Evolutionary conservation across 2,329 filamentous ascomycete species (phyloP), one percentile per base, ranked within the genome.

Genomic region (Malbranchea zuffiana): DNA sequence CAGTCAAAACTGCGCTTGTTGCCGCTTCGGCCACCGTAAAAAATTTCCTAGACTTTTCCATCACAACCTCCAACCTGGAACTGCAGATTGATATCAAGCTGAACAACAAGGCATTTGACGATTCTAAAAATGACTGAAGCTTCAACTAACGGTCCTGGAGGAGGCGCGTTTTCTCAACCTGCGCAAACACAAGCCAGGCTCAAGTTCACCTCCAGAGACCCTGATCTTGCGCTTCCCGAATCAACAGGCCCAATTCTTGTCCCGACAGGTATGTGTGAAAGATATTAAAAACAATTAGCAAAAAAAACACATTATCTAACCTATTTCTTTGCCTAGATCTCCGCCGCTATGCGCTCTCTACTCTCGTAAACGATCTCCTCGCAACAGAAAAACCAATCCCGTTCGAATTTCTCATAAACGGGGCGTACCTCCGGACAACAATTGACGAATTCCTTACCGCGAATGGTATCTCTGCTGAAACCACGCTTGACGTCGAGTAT

Each of bases 331-430:
- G 16, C 23, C n/a, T 47, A 71, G 71, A 66, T 25, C 57, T 75
- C 38, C 68, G 71, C 45, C 60, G 72, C 55, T 72, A 72, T 54
- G 68, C 70, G 37, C 68, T 80, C 3, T 79, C 75, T 1, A 74
- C 69, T 2, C 62, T 80, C 40, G 72, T 79, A 37, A 80, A 80
- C 53, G 69, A 69, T 44, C 63, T 79, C 7, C 60, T 79, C 19
- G 61, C 67, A 23, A 69, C 64, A 40, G 66, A 69, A 36, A 71
- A 69, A 49, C 59, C 64, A 11, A 53, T 68, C 24, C 66, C 66
- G 10, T 61, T 98, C 62, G 90, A 98, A 62, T 96, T 98, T 66
- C 74, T 98, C 50, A 80, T 93, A 63, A 90, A 95, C 60, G 90
- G 90, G 59, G 79, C 81, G 53, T 95, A 93, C 61, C 74, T 98